Conservation (phyloP, 345 rosid genomes). For the Eucalyptus sp. region DNA sequence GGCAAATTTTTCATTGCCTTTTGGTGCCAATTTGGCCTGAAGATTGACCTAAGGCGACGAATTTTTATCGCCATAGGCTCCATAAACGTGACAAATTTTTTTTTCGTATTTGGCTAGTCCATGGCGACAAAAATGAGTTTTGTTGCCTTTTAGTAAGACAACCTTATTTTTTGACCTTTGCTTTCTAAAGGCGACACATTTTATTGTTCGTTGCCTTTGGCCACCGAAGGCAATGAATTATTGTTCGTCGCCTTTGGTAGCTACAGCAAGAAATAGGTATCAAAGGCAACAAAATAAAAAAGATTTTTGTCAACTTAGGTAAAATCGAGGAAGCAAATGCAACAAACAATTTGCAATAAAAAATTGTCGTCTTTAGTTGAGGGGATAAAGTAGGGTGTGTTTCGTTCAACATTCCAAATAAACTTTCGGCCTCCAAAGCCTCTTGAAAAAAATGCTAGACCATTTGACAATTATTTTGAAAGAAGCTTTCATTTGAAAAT, state of each 20-base stretch:
- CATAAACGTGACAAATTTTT: background rate
- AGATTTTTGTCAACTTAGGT: background rate
- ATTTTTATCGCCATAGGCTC: background rate
- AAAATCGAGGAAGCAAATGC: background rate
- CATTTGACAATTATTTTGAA: no score
- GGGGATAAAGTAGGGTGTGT: background rate
- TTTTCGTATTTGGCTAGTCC: background rate
- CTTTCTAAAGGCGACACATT: background rate
- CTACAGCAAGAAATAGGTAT: background rate
- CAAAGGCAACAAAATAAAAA: background rate
- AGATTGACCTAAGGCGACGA: background rate
- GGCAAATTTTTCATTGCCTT: background rate
- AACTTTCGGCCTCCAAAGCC: no score
- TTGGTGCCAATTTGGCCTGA: background rate
- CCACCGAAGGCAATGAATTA: background rate
- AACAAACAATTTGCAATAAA: background rate
- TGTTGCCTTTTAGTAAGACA: background rate
- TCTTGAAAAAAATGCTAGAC: accelerated
- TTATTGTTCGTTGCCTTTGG: background rate
- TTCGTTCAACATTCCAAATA: no score
- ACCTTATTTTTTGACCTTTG: background rate
- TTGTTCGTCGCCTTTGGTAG: background rate
- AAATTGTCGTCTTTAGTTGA: background rate
- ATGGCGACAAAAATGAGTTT: background rate
- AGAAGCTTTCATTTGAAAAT: no score